Conservation (phyloP, 768 basidiomycete species). For the Sistotremastrum suecicum region DNA sequence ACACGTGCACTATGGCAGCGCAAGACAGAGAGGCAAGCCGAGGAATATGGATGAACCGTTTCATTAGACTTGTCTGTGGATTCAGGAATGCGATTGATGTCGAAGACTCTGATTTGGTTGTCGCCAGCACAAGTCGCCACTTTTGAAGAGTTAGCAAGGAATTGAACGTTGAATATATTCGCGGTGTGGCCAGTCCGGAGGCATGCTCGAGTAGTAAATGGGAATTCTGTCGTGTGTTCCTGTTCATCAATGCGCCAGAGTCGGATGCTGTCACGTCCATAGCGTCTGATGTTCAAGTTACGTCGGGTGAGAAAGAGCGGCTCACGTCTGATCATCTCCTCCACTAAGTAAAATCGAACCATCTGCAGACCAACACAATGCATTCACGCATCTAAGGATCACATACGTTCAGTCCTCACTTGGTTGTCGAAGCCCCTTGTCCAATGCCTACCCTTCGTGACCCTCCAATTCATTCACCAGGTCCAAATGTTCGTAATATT, state of each 20-base stretch:
- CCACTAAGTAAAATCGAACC: constrained; percentile 54
- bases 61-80: constrained; percentile 27
- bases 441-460: too few relatives aligned
- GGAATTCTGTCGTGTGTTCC: constrained; percentile 35
- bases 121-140: constrained; percentile 75
- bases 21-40: constrained; percentile 39
- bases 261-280: constrained; percentile 37
- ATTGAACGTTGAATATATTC: constrained; percentile 77
- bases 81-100: constrained; percentile 32
- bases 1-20: constrained; percentile 60
- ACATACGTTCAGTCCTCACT: too few relatives aligned
- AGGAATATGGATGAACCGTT: constrained; percentile 27
- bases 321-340: constrained; percentile 60
- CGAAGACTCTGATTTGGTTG: constrained; percentile 63
- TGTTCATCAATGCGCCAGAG: constrained; percentile 58
- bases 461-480: too few relatives aligned
- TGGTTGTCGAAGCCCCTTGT: too few relatives aligned
- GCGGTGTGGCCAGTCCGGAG: constrained; percentile 66
- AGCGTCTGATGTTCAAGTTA: constrained; percentile 1
- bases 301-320: constrained; percentile 1
- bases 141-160: constrained; percentile 65
- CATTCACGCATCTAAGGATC: constrained; percentile 53
- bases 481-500: too few relatives aligned
- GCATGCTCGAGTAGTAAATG: constrained; percentile 49
- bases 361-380: constrained; percentile 55